phyloP scores from a whole-genome alignment of 2,329 filamentous ascomycete species.

The Malbranchea zuffiana region DNA sequence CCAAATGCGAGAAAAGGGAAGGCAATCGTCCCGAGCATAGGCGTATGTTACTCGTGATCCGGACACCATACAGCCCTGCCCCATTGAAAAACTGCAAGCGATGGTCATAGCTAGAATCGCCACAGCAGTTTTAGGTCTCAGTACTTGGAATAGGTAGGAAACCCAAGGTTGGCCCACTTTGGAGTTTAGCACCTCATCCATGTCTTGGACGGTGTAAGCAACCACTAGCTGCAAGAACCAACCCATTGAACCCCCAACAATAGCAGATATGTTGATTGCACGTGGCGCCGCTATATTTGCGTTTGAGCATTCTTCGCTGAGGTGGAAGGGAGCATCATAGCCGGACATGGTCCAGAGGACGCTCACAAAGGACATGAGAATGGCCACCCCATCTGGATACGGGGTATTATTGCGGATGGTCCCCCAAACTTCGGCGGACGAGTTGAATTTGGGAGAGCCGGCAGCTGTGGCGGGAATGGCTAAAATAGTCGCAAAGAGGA shows the following conservation, averaged over 20 bases:
- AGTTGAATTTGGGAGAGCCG: constrained; percentile 47
- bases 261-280: constrained; percentile 60
- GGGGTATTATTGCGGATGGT: constrained; percentile 55
- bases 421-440: constrained; percentile 52
- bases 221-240: constrained; percentile 66
- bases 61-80: constrained; percentile 60
- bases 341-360: constrained; percentile 61
- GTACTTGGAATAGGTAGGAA: constrained; percentile 55
- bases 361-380: constrained; percentile 61
- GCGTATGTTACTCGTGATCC: constrained; percentile 59
- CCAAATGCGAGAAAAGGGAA: constrained; percentile 50
- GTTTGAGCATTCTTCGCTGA: constrained; percentile 66
- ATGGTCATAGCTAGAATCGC: constrained; percentile 56
- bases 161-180: constrained; percentile 60
- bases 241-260: constrained; percentile 54
- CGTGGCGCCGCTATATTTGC: constrained; percentile 59
- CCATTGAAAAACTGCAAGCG: constrained; percentile 59
- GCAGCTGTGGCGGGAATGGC: constrained; percentile 54
- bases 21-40: constrained; percentile 61
- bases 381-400: constrained; percentile 55
- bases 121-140: constrained; percentile 50
- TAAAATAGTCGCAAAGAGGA: constrained; percentile 55
- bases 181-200: constrained; percentile 47
- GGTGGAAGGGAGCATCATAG: constrained; percentile 59
- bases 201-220: constrained; percentile 59